Evolutionary conservation across 1,284 basidiomycete species (phyloP), one percentile per base, ranked within the genome.

Genomic region (Fomes fomentarius): DNA sequence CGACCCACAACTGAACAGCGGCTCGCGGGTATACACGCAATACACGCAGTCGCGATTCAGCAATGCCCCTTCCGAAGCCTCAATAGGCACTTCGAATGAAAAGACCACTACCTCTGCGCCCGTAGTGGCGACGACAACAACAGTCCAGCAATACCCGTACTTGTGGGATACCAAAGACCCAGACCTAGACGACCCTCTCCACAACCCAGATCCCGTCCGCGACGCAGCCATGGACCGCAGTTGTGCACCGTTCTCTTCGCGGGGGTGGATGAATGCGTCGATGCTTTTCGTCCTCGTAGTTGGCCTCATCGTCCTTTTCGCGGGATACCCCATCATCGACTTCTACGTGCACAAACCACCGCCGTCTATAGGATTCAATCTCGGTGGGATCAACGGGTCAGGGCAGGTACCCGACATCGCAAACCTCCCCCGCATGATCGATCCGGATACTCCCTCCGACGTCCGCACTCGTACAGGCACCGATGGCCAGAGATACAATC

Each of bases 311-410:
- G 80, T 78, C 3, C 79, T 92, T 28, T 92, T 93, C 66, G 83
- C 84, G 22, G 90, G 88, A 33, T 95, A 92, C 66, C 94, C 93
- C 1, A 84, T 95, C 66, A 81, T 93, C 60, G 54, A 66, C 44
- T 79, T 78, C 58, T 83, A 61, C 74, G 62, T 74, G 71, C 50
- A 67, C 71, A 47, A 64, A 44, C 24, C 51, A 15, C 37, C 54
- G 40, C 31, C 48, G 59, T 61, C 69, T 71, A 14, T 66, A 65
- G 87, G 87, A 7, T 91, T 81, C 74, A 93, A 93, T 64, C 74
- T 93, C 19, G 92, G 92, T 15, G 90, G 89, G 6, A 78, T 72
- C 59, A 86, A 94, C 62, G 79, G 66, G 15, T 76, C 84, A 1
- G 89, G 89, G 1, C 89, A 91, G 69, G 81, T 91, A 47, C 87